phyloP scores from a whole-genome alignment of 148 eudicot genomes.

The Vaccinium darrowii region DNA sequence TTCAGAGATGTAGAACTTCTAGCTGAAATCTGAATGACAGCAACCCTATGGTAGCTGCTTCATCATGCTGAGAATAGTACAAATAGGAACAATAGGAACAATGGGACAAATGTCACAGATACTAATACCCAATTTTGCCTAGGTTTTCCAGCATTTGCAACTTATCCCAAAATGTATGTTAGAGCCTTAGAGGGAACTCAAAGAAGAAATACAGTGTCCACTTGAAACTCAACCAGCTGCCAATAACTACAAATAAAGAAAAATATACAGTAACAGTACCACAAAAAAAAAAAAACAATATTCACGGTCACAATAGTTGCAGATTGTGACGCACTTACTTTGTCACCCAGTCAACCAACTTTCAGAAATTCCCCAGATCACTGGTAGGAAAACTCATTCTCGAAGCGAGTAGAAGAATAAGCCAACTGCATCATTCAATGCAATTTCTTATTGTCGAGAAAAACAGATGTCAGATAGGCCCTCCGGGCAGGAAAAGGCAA shows the following conservation, averaged over 20 bases:
- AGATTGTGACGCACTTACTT: not conserved
- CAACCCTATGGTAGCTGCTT: not conserved
- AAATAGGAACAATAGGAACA: not conserved
- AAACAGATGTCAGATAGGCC: conserved; percentile 12
- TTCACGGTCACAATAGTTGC: not conserved
- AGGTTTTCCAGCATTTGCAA: not conserved
- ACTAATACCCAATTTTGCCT: not conserved
- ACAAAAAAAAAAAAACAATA: not conserved
- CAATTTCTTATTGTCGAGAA: not conserved
- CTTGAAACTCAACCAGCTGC: not conserved
- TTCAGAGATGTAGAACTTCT: not conserved
- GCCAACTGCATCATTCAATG: not conserved
- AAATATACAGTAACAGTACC: not conserved
- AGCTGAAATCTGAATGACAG: not conserved
- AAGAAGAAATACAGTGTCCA: not conserved
- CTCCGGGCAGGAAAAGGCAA: conserved; percentile 15
- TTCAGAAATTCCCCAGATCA: not conserved
- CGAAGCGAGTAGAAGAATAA: conserved; percentile 1
- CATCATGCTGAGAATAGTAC: not conserved
- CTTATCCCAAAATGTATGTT: not conserved
- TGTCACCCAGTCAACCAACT: not conserved
- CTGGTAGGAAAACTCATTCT: not conserved
- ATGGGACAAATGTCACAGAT: not conserved
- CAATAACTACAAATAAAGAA: not conserved
- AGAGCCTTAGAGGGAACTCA: not conserved